phyloP scores from a whole-genome alignment of 345 rosid species.

The Euphorbia pulcherrima region DNA sequence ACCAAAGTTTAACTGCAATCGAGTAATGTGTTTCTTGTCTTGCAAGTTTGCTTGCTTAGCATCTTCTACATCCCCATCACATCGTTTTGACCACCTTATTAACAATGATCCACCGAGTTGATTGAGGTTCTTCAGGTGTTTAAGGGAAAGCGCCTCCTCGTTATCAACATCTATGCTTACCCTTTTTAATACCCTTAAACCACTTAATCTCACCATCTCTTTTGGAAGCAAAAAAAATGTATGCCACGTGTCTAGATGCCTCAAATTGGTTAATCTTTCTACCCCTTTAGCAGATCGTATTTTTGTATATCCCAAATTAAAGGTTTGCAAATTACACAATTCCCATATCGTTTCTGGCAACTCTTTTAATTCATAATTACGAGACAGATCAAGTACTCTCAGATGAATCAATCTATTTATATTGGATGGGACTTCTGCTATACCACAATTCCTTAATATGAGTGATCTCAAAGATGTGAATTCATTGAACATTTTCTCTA shows the following conservation, averaged over 20 bases:
- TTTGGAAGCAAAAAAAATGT: not conserved
- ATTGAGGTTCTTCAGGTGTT: not conserved
- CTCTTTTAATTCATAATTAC: not conserved
- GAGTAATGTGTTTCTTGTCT: too few species aligned
- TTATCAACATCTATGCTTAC: not conserved
- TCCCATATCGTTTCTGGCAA: slow-evolving; percentile 2
- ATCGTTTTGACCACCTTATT: not conserved
- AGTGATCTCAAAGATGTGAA: slow-evolving; percentile 7
- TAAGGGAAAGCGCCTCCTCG: not conserved
- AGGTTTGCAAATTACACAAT: not conserved
- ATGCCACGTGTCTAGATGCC: not conserved
- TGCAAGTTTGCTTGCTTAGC: not conserved
- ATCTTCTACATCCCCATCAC: not conserved
- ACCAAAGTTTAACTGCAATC: too few species aligned
- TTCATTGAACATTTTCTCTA: not conserved
- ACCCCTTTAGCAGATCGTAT: not conserved
- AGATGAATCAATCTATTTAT: not conserved
- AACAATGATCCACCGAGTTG: not conserved
- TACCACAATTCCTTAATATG: not conserved
- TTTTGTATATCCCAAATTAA: not conserved
- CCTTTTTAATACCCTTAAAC: not conserved
- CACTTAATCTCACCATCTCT: not conserved
- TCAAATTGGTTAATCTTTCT: not conserved
- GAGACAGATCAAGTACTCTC: not conserved
- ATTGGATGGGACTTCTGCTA: not conserved